Conservation (phyloP, 306 rosid species). For the Begonia masoniana region DNA sequence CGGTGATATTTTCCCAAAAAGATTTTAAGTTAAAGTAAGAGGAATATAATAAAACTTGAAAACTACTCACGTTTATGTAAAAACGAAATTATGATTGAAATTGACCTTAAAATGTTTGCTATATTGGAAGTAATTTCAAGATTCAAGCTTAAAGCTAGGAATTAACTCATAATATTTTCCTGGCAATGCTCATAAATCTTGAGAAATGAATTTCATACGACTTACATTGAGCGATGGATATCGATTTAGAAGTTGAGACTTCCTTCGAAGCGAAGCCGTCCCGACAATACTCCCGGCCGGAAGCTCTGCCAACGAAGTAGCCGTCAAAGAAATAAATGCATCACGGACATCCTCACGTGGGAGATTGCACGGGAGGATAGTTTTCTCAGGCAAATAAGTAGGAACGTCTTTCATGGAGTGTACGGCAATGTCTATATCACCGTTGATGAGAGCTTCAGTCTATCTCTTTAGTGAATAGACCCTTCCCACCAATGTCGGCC, state of each 20-base stretch:
- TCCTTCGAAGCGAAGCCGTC: slow-evolving; percentile 83
- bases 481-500: slow-evolving; percentile 91
- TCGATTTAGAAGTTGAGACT: slow-evolving; percentile 73
- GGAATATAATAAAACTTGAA: no score
- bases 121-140: no score
- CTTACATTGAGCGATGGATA: slow-evolving; percentile 67
- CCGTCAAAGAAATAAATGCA: slow-evolving; percentile 69
- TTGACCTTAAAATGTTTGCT: no score
- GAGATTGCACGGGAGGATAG: slow-evolving; percentile 77
- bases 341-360: slow-evolving; percentile 84
- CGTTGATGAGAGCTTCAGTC: slow-evolving; percentile 72
- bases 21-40: no score
- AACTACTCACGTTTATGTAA: no score
- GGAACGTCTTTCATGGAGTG: slow-evolving; percentile 98
- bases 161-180: no score
- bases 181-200: no score
- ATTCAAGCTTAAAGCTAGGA: no score
- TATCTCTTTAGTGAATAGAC: slow-evolving; percentile 83
- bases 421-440: slow-evolving; percentile 75
- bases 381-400: slow-evolving; percentile 65
- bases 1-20: no score
- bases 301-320: slow-evolving; percentile 53
- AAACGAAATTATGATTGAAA: no score
- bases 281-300: slow-evolving; percentile 64
- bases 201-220: background rate